Evolutionary conservation across 164 flowering plant species (phyloP).

Genomic region (Piper betle): DNA sequence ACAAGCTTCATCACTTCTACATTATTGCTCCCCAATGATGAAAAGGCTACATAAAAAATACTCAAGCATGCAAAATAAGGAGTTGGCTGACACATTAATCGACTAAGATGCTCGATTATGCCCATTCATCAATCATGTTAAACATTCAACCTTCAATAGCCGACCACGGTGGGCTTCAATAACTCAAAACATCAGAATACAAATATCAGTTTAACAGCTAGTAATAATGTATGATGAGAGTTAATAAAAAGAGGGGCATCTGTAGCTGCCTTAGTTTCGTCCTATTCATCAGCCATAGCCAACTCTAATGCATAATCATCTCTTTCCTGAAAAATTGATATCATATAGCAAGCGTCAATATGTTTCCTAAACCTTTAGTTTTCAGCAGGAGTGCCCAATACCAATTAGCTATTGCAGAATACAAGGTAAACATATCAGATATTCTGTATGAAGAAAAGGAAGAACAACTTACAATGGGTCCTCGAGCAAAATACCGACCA

Average conservation of each 20-base stretch:
- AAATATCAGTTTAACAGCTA: neutral
- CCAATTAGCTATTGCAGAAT: no score
- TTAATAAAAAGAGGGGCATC: no score
- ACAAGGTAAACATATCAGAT: neutral
- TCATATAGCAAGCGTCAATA: neutral
- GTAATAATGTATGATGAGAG: neutral
- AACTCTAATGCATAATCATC: constrained; percentile 84
- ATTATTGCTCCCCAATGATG: no score
- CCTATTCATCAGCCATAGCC: constrained; percentile 20
- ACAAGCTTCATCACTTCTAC: no score
- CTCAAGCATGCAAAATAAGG: neutral
- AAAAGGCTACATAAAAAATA: no score
- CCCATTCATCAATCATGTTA: neutral
- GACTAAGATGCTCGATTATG: neutral
- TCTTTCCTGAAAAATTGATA: constrained; percentile 46
- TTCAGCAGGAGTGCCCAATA: neutral
- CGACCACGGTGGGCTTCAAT: neutral
- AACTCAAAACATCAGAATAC: neutral
- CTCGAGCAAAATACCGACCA: constrained; percentile 94
- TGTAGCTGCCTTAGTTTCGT: neutral
- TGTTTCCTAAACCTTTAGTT: neutral
- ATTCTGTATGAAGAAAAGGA: neutral
- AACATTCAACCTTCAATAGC: neutral
- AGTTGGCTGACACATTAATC: neutral
- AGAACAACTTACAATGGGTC: constrained; percentile 64